phyloP scores from a whole-genome alignment of 345 rosid species.

The Sonneratia alba region DNA sequence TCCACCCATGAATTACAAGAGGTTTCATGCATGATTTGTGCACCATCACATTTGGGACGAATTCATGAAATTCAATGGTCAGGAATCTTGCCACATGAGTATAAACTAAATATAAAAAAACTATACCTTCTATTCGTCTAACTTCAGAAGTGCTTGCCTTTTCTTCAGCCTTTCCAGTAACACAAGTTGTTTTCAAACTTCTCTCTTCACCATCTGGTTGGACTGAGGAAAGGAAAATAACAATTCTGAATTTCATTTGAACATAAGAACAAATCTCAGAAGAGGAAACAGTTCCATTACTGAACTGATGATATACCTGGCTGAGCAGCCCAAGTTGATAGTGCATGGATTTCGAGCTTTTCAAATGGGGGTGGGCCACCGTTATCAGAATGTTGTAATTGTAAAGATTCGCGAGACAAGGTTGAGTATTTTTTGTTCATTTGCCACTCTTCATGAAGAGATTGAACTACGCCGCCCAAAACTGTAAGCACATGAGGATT shows the following conservation, averaged over 20 bases:
- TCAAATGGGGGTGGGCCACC: constrained; percentile 80
- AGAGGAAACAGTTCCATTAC: constrained; percentile 10
- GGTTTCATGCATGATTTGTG: background rate
- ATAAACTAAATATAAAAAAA: background rate
- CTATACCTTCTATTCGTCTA: constrained; percentile 68
- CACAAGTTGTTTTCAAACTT: constrained; percentile 17
- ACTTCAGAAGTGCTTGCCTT: constrained; percentile 48
- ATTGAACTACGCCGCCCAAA: constrained; percentile 72
- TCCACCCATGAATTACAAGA: background rate
- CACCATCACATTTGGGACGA: background rate
- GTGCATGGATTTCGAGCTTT: constrained; percentile 52
- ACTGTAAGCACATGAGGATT: constrained; percentile 47
- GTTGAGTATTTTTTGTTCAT: constrained; percentile 66
- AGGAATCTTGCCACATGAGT: background rate
- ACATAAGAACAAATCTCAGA: background rate
- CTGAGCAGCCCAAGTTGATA: constrained; percentile 23
- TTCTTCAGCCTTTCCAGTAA: constrained; percentile 32
- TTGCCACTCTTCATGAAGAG: constrained; percentile 83
- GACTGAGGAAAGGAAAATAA: background rate
- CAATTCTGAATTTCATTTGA: background rate
- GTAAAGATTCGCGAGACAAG: constrained; percentile 43
- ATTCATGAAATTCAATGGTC: background rate
- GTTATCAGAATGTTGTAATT: constrained; percentile 34
- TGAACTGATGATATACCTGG: constrained; percentile 18
- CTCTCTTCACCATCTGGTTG: constrained; percentile 17